Evolutionary conservation across 148 eudicot species (phyloP).

Genomic region (Persicaria maculosa): DNA sequence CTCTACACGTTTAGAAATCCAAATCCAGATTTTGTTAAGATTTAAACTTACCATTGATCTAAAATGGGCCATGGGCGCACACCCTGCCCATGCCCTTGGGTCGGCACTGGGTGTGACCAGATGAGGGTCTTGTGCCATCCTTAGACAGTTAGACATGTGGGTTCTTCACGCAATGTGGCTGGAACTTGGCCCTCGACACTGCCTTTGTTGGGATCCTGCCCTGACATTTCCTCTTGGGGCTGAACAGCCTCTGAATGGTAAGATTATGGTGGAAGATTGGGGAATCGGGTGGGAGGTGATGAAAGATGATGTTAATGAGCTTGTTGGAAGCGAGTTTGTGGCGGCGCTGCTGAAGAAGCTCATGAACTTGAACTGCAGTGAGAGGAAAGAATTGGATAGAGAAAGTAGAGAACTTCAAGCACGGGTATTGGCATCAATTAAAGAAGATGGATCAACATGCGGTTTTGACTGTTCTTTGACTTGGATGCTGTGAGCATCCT

Average conservation of each 20-base stretch:
- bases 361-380: slow-evolving; percentile 12
- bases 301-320: background rate
- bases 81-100: no score
- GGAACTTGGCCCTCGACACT: slow-evolving; percentile 18
- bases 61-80: no score
- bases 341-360: slow-evolving; percentile 8
- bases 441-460: background rate
- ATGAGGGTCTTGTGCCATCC: slow-evolving; percentile 17
- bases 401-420: background rate
- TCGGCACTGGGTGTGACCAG: slow-evolving; percentile 19
- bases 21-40: no score
- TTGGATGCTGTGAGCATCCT: background rate
- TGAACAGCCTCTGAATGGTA: slow-evolving; percentile 13
- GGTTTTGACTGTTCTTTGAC: background rate
- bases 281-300: slow-evolving; percentile 13
- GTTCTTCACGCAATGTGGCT: slow-evolving; percentile 16
- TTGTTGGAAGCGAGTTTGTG: slow-evolving; percentile 12
- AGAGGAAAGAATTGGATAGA: slow-evolving; percentile 14
- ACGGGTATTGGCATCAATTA: background rate
- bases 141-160: background rate
- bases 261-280: slow-evolving; percentile 9
- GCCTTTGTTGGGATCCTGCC: slow-evolving; percentile 10
- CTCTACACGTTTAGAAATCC: no score
- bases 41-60: no score
- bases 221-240: slow-evolving; percentile 13